Conservation (phyloP, 2,329 filamentous ascomycete species). For the Ophiosphaerella korrae region DNA sequence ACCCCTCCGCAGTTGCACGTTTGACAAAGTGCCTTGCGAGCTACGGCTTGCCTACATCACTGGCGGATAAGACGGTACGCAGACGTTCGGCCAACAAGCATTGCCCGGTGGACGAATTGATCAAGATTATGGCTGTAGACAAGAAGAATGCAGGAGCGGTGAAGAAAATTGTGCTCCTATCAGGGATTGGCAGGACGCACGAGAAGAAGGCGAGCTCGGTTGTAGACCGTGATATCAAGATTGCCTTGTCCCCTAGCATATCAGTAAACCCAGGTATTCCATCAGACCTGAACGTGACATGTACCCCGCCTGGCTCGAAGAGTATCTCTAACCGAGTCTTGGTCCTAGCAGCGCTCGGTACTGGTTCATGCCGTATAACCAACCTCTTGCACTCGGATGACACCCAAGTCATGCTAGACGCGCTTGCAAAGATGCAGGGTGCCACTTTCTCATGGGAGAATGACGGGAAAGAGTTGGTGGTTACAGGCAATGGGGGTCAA, state of each 20-base stretch:
- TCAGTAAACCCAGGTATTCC: conserved; percentile 75
- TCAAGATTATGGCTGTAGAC: conserved; percentile 95
- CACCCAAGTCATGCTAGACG: conserved; percentile 94
- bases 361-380: conserved; percentile 83
- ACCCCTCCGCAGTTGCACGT: conserved; percentile 84
- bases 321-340: conserved; percentile 96
- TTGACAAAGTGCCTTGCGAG: conserved; percentile 92
- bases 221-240: conserved; percentile 80
- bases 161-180: conserved; percentile 94
- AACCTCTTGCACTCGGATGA: conserved; percentile 97
- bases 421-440: conserved; percentile 81
- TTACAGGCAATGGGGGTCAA: conserved; percentile 87
- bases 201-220: conserved; percentile 89
- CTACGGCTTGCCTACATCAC: conserved; percentile 84
- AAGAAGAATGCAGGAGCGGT: conserved; percentile 97
- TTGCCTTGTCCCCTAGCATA: conserved; percentile 81
- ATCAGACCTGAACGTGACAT: conserved; percentile 68
- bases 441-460: conserved; percentile 94
- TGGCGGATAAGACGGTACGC: conserved; percentile 81
- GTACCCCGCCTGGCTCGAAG: conserved; percentile 93
- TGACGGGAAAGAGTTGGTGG: conserved; percentile 85
- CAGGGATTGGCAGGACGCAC: conserved; percentile 84
- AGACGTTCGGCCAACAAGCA: conserved; percentile 83
- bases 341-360: conserved; percentile 87
- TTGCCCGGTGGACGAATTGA: conserved; percentile 82